Conservation (phyloP, 768 basidiomycete species). For the Rhodotorula paludigena region DNA sequence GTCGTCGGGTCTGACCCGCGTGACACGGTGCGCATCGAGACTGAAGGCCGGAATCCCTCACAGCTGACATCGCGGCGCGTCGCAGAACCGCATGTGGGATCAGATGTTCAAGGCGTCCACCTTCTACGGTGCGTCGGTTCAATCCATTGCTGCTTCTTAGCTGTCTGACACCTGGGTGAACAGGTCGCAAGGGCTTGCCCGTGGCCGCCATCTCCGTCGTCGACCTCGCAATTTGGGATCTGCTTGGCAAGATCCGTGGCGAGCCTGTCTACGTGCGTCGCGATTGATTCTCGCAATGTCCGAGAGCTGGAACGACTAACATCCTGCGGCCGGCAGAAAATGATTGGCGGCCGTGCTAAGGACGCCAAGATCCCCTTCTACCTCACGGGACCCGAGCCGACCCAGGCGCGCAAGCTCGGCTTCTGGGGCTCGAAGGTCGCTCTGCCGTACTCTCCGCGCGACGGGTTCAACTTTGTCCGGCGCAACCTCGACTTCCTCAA, state of each 20-base stretch:
- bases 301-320: too few species aligned
- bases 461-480: conserved; percentile 23
- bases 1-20: conserved; percentile 49
- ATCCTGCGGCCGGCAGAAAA: conserved; percentile 44
- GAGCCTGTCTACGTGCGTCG: conserved; percentile 47
- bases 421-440: conserved; percentile 47
- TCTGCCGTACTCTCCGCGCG: conserved; percentile 47
- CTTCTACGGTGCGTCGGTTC: conserved; percentile 49
- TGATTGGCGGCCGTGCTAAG: conserved; percentile 50
- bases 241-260: conserved; percentile 48
- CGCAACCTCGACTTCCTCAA: conserved; percentile 40
- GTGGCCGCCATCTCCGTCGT: conserved; percentile 49
- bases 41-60: too few species aligned
- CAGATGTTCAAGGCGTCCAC: conserved; percentile 46
- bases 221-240: conserved; percentile 50
- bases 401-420: conserved; percentile 47
- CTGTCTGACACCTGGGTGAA: background rate
- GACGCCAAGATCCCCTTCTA: conserved; percentile 48
- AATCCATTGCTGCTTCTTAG: background rate
- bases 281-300: background rate
- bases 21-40: conserved; percentile 42
- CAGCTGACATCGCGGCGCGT: background rate
- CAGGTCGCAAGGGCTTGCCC: conserved; percentile 41
- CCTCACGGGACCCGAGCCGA: conserved; percentile 48
- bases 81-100: conserved; percentile 48